These are phyloP conservation scores for Starmerella geochares DNA, from an alignment of 805 yeast genomes.

Conservation along the genomic window DNA sequence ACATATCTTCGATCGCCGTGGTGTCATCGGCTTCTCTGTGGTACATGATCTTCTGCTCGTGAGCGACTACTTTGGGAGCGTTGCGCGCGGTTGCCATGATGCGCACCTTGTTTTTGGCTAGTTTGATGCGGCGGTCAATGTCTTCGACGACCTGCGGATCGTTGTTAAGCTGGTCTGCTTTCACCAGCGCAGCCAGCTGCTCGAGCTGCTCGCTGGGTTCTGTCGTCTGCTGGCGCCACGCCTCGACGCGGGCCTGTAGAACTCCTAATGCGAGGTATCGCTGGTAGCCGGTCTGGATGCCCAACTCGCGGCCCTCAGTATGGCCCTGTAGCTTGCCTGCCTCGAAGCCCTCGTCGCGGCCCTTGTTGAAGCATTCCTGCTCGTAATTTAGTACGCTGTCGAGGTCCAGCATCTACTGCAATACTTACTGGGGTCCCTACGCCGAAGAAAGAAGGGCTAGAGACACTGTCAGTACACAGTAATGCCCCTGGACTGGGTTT, in stretches of 20 bases:
- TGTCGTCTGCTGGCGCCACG: conserved; percentile 26
- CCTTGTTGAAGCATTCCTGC: conserved; percentile 44
- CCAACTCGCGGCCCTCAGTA: conserved; percentile 74
- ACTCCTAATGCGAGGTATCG: conserved; percentile 55
- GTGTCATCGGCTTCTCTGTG: conserved; percentile 27
- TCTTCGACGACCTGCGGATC: conserved; percentile 44
- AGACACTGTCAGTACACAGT: no score
- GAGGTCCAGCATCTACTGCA: conserved; percentile 13
- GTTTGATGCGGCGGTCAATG: conserved; percentile 43
- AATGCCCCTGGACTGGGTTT: no score
- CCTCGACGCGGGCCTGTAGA: conserved; percentile 41
- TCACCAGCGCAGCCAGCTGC: conserved; percentile 26
- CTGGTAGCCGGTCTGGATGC: conserved; percentile 40
- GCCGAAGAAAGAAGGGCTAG: no score
- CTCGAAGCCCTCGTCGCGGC: conserved; percentile 58
- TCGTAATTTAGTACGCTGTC: conserved; percentile 24
- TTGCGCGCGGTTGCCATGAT: conserved; percentile 35
- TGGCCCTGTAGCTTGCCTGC: conserved; percentile 52
- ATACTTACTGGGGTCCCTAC: no score
- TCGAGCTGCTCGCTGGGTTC: conserved; percentile 10
- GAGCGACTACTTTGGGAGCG: conserved; percentile 29
- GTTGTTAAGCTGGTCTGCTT: conserved; percentile 36
- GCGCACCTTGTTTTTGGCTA: conserved; percentile 54
- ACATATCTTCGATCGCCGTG: conserved; percentile 30
- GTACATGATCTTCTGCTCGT: conserved; percentile 32